Conservation (phyloP, 768 basidiomycete genomes). For the Dictyophora rubrovolvata region DNA sequence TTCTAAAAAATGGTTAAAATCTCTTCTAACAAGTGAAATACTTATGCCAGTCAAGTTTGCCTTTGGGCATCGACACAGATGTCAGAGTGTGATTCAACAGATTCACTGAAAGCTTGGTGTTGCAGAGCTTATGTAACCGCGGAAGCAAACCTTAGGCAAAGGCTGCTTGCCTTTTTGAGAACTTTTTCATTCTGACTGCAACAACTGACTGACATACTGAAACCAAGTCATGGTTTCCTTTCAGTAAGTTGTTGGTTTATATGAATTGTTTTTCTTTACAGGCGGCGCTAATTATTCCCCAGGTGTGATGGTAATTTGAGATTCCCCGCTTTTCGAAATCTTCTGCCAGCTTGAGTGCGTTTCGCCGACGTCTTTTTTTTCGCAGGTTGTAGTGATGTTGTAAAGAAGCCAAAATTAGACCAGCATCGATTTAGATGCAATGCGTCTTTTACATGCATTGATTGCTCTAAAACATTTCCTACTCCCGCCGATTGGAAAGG, state of each 20-base stretch:
- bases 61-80: too few relatives aligned
- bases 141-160: too few relatives aligned
- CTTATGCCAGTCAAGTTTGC: too few relatives aligned
- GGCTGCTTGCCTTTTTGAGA: too few relatives aligned
- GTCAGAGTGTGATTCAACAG: too few relatives aligned
- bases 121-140: too few relatives aligned
- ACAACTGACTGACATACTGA: neutral
- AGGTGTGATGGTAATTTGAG: slow-evolving; percentile 72
- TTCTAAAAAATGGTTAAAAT: too few relatives aligned
- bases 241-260: slow-evolving; percentile 37
- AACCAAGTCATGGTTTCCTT: slow-evolving; percentile 54
- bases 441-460: slow-evolving; percentile 69
- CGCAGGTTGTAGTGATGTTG: slow-evolving; percentile 73
- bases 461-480: slow-evolving; percentile 79
- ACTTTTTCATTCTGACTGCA: neutral
- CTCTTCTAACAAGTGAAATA: too few relatives aligned
- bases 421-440: slow-evolving; percentile 57
- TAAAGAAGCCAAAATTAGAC: slow-evolving; percentile 92
- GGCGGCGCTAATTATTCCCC: neutral
- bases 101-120: too few relatives aligned
- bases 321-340: neutral
- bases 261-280: neutral
- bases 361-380: neutral
- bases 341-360: neutral
- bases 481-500: slow-evolving; percentile 66